Percentiles rank a stretch among this genome's conserved stretches.
Conservation (phyloP, 345 rosid species). For the Excoecaria cochinchinensis region DNA sequence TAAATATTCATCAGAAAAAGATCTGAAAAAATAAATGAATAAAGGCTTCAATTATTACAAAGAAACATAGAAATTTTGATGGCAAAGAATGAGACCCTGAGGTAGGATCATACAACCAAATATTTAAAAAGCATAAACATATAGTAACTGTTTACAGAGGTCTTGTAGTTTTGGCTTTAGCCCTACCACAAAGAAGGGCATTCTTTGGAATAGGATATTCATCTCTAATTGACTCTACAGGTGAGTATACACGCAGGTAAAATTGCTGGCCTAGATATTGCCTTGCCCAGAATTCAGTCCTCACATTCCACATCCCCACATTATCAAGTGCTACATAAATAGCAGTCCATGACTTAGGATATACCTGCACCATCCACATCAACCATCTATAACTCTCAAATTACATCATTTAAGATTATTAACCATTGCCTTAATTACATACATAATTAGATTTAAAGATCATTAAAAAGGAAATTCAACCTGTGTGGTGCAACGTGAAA, state of each 20-base stretch:
- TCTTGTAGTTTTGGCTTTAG: slow-evolving; percentile 24
- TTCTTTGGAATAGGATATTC: slow-evolving; percentile 36
- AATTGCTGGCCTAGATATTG: slow-evolving; percentile 47
- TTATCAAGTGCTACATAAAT: slow-evolving; percentile 40
- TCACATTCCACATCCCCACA: slow-evolving; percentile 47
- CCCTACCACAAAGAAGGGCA: slow-evolving; percentile 40
- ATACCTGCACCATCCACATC: slow-evolving; percentile 28
- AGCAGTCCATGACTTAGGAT: slow-evolving; percentile 43
- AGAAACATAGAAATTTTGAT: background rate
- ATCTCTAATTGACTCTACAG: slow-evolving; percentile 26
- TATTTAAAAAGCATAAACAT: too few relatives aligned
- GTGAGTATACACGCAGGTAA: slow-evolving; percentile 37
- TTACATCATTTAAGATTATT: too few relatives aligned
- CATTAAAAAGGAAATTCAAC: background rate
- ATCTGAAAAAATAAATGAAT: too few relatives aligned
- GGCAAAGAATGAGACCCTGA: slow-evolving; percentile 30
- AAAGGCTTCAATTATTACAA: too few relatives aligned
- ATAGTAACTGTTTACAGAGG: background rate
- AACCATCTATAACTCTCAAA: too few relatives aligned
- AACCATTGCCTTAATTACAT: too few relatives aligned
- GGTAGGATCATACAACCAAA: slow-evolving; percentile 13
- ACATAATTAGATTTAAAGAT: too few relatives aligned
- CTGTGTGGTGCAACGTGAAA: slow-evolving; percentile 56
- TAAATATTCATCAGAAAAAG: too few relatives aligned
- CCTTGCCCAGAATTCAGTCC: slow-evolving; percentile 40